Evolutionary conservation across 1,284 basidiomycete genomes (phyloP).

Genomic region (Trichosporon faecale): DNA sequence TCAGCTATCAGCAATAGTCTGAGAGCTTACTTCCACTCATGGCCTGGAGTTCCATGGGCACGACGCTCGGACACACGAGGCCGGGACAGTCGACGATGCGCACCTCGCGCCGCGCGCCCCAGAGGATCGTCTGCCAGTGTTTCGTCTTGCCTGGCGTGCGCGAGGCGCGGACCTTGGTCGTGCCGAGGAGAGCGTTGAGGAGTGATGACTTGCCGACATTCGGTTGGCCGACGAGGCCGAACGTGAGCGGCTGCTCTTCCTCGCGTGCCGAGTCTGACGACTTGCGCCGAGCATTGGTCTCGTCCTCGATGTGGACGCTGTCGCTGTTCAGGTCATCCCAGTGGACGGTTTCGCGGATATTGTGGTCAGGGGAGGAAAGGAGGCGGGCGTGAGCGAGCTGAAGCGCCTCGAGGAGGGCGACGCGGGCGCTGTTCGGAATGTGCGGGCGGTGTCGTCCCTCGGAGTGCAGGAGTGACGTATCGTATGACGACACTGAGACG

Average conservation of each 20-base stretch:
- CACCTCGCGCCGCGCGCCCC: constrained; percentile 65
- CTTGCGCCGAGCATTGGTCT: neutral
- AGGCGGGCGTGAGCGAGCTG: constrained; percentile 66
- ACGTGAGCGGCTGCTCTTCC: constrained; percentile 62
- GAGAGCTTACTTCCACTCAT: constrained; percentile 34
- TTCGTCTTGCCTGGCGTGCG: constrained; percentile 93
- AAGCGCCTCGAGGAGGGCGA: constrained; percentile 65
- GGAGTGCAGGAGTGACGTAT: constrained; percentile 54
- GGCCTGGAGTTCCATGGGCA: constrained; percentile 76
- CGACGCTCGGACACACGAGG: constrained; percentile 73
- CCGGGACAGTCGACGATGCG: constrained; percentile 83
- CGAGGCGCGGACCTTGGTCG: constrained; percentile 74
- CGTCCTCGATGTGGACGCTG: neutral
- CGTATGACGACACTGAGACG: constrained; percentile 71
- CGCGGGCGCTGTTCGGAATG: constrained; percentile 58
- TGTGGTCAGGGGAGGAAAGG: constrained; percentile 55
- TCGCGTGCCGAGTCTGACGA: neutral
- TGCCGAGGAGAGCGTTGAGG: constrained; percentile 82
- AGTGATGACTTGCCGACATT: constrained; percentile 91
- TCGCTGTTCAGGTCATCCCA: constrained; percentile 59
- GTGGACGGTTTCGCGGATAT: constrained; percentile 67
- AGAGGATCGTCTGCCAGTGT: constrained; percentile 88
- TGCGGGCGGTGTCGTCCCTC: constrained; percentile 58
- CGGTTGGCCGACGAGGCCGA: constrained; percentile 87
- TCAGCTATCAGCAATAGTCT: neutral